Base-by-base conservation (phyloP, 2,329 filamentous ascomycete species). In the Xylariaceae sp. region DNA sequence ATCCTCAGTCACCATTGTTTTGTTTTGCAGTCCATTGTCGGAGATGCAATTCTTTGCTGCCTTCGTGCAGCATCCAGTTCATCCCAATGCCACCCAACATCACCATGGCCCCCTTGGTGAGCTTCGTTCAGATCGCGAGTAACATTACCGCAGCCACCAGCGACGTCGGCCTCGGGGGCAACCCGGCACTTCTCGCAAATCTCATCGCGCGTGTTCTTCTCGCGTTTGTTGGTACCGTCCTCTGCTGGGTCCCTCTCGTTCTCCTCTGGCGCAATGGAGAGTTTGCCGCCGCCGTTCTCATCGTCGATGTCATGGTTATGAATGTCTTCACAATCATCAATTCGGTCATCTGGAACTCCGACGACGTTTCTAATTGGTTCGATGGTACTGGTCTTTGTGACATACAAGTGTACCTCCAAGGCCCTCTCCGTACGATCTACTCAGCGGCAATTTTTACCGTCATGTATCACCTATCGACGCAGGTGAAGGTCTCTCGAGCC, bases 351-450 rank as follows among this genome's bases (percentile, higher is more conserved):
- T 82, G 79, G 79, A 69, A 64, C 47, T 60, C 73, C 56, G 67
- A 82, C 56, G 61, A 80, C 57, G 70, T 74, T 46, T 56, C 55
- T 23, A 50, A 49, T 25, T 82, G 78, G 77, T 80, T 67, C 65
- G 60, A 67, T 3, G 79, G 78, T 40, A 58, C 65, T 20, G 76
- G 74, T 16, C 70, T 75, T 61, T 82, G 79, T 55, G 78, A 82
- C 54, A 8, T 79, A 25, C 67, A 75, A 54, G 57, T 62, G 7
- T 73, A 70, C 52, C 37, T 66, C 7, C 38, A 42, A 17, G 61
- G 55, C n/a, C 61, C 67, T 4, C 47, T 72, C 21, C 57, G 69
- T 33, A 70, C 70, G 2, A 55, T 75, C 34, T 80, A 71, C 57
- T 67, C 67, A 33, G 71, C 73, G n/a, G 71, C 72, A 27, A 64